Base-by-base conservation (phyloP, 1,139 yeast genomes). In the Debaryomyces udenii region DNA sequence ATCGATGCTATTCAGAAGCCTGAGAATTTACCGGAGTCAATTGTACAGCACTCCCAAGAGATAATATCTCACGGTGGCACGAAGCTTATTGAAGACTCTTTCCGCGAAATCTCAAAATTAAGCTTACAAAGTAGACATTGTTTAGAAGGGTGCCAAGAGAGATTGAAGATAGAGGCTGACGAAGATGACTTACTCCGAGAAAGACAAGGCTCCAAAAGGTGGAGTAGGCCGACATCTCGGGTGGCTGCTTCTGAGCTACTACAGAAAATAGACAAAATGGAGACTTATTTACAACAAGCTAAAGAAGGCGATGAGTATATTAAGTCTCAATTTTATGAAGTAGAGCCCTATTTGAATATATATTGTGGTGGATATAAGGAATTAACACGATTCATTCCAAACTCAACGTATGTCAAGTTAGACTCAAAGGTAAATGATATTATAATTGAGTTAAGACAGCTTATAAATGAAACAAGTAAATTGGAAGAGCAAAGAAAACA, bases 1-100 rank as follows among this genome's bases (percentile, higher is more conserved):
- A 64, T 87, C 9, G 91, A 85, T 43, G 69, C 86, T 0, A 59
- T 83, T 1, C 81, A 81, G 45, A 77, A 74, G 42, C 89, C 90
- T 0, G 79, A 81, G 41, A 76, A 77, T 16, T 53, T 85, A 2
- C 95, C 95, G 0, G 72, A 71, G 6, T 70, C 80, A 2, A 66
- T 87, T 1, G 42, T 77, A 1, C 72, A 71, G 11, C 84, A 83
- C 49, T 71, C 80, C 2, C 78, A 76, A 33, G 82, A 79, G 31
- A 67, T 87, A 3, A 61, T 68, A n/a, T 57, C 74, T 0, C 52
- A 64, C 26, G 89, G 91, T 0, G 93, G 91, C 0, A 47, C 68
- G 0, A 46, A 52, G 2, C 61, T 64, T 10, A 53, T 86, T 7
- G 70, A 69, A 24, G 62, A 62, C 15, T 55, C 78, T 1, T 59